A percentile compares a stretch with the other conserved stretches of the same genome.
Evolutionary conservation across 2,329 filamentous ascomycete species (phyloP).

Genomic region (Chaetomium sp.): DNA sequence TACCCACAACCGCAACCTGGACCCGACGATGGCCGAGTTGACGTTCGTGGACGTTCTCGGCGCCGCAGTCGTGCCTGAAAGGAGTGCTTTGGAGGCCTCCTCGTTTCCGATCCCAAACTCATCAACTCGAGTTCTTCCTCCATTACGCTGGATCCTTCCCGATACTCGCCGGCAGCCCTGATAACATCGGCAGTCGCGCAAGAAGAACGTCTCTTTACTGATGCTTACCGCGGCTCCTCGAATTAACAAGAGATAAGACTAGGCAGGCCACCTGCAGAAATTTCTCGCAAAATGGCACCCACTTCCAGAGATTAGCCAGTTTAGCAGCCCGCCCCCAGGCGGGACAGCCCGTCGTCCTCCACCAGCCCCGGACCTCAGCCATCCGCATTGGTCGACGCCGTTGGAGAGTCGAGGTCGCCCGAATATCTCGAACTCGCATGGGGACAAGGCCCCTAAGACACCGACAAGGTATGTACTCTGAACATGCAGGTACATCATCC

Average conservation of each 20-base stretch:
- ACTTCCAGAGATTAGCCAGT: not conserved
- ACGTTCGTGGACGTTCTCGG: not conserved
- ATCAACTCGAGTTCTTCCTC: not conserved
- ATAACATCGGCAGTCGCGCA: too few relatives aligned
- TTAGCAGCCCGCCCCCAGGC: constrained; percentile 9
- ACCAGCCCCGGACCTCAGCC: not conserved
- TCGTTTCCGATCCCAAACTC: too few relatives aligned
- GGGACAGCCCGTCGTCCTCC: constrained; percentile 13
- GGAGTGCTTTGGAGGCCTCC: constrained; percentile 5
- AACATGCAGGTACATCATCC: constrained; percentile 1
- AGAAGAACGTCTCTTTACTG: too few relatives aligned
- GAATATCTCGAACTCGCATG: not conserved
- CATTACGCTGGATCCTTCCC: not conserved
- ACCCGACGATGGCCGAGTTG: constrained; percentile 17
- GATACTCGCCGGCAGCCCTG: too few relatives aligned
- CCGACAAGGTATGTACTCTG: not conserved
- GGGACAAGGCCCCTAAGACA: not conserved
- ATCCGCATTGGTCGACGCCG: not conserved
- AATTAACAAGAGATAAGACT: not conserved
- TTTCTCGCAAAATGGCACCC: not conserved
- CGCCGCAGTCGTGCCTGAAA: not conserved
- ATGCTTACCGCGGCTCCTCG: too few relatives aligned
- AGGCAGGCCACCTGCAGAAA: not conserved
- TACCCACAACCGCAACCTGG: not conserved
- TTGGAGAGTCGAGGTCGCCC: not conserved